Evolutionary conservation across 2,329 filamentous ascomycete species (phyloP), one percentile per base, ranked within the genome.

Genomic region (Ophiostoma sp.): DNA sequence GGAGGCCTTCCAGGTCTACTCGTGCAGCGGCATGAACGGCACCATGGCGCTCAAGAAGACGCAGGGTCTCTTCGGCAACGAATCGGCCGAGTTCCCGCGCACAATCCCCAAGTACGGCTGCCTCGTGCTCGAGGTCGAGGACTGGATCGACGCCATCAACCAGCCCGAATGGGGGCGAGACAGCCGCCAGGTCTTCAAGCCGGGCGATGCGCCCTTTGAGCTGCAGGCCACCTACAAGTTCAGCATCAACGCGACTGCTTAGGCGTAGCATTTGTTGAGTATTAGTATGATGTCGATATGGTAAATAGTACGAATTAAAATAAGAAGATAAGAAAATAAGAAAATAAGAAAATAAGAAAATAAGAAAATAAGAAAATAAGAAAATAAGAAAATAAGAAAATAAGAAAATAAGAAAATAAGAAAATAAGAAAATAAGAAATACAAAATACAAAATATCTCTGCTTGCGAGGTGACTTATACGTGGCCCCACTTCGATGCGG

Each of bases 141-240:
- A 95, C 77, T 97, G 88, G 86, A 96, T 97, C 75, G 93, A 96
- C 76, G 93, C 84, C 40, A 95, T 98, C 79, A 97, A 97, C 79
- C 86, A 96, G 74, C 93, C 93, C 0, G 86, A 92, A 78, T 97
- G 94, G 94, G 87, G 87, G 69, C 85, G 93, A 68, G 78, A 82
- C 64, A 75, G 75, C 67, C 87, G 83, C 78, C 86, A 89, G 75
- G 79, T 89, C 70, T 89, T 79, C 73, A 81, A 78, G 42, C 87
- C 87, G 0, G 85, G 82, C 8, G 85, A 81, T 67, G 83, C 83
- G 70, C 84, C 85, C 3, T 89, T 86, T 74, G 82, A 86, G n/a
- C 78, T 89, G 71, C 81, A 86, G 77, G 86, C 86, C 4, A 84
- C 80, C 72, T 89, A 88, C 75, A 77, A 78, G 67, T 89, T 89